These are phyloP conservation scores for Zoysia japonica DNA, from an alignment of 176 grass and related monocot species.

Conservation along the genomic window DNA sequence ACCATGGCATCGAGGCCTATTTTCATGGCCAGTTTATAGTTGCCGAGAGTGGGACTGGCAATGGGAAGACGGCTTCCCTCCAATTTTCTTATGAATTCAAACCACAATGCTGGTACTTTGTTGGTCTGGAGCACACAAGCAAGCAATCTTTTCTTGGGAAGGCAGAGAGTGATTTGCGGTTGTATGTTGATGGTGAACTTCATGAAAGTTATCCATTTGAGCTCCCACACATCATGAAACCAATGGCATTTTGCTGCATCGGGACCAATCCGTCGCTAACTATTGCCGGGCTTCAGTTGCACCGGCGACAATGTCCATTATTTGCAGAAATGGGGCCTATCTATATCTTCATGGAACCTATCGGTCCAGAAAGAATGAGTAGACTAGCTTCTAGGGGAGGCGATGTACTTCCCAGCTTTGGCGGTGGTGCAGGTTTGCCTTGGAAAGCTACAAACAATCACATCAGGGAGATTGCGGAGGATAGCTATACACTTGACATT, in stretches of 20 bases:
- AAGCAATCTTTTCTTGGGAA: slow-evolving; percentile 87
- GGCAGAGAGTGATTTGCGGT: slow-evolving; percentile 76
- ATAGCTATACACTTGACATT: slow-evolving; percentile 60
- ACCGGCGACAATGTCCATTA: slow-evolving; percentile 66
- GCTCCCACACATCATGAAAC: slow-evolving; percentile 81
- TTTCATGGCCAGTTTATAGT: slow-evolving; percentile 93
- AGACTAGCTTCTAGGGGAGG: slow-evolving; percentile 82
- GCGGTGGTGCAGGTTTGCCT: slow-evolving; percentile 75
- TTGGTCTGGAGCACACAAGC: slow-evolving; percentile 82
- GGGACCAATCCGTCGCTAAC: slow-evolving; percentile 81
- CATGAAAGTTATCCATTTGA: slow-evolving; percentile 86
- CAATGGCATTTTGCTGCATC: slow-evolving; percentile 84
- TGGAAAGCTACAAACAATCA: slow-evolving; percentile 72
- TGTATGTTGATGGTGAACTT: slow-evolving; percentile 85
- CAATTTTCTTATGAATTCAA: slow-evolving; percentile 91
- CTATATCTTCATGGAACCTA: slow-evolving; percentile 88
- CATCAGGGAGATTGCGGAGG: slow-evolving; percentile 62
- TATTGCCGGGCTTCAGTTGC: slow-evolving; percentile 64
- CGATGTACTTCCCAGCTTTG: slow-evolving; percentile 77
- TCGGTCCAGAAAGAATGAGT: slow-evolving; percentile 79
- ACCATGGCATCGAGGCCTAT: slow-evolving; percentile 90
- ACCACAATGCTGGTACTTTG: slow-evolving; percentile 77
- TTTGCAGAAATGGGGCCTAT: slow-evolving; percentile 96
- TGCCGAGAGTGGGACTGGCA: slow-evolving; percentile 73
- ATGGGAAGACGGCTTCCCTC: slow-evolving; percentile 73